Percentiles rank a stretch among this genome's conserved stretches.
These are phyloP conservation scores for Carex scoparia DNA, from an alignment of 176 grass and related monocot genomes.

Conservation along the genomic window DNA sequence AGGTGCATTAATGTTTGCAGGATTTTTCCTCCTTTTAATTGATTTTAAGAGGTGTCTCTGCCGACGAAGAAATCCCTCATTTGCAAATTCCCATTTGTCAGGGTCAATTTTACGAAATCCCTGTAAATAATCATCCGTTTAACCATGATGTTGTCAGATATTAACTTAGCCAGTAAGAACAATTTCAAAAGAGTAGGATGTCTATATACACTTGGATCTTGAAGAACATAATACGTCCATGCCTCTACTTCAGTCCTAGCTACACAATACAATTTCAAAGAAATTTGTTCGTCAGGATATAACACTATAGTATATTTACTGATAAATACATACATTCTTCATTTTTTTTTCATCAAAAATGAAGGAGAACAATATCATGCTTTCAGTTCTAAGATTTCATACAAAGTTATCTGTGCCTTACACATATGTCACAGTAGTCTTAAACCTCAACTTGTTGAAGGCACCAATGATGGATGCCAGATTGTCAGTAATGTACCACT, in stretches of 20 bases:
- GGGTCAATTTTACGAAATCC: conserved; percentile 82
- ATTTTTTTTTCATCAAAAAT: background rate
- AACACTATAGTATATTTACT: background rate
- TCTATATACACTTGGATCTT: conserved; percentile 47
- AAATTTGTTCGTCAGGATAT: conserved; percentile 1
- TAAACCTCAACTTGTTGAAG: background rate
- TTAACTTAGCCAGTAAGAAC: conserved; percentile 10
- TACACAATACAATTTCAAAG: conserved; percentile 68
- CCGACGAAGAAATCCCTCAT: conserved; percentile 58
- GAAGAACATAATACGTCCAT: conserved; percentile 69
- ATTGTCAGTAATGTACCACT: background rate
- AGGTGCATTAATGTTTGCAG: conserved; percentile 10
- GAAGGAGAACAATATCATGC: background rate
- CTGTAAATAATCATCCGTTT: conserved; percentile 35
- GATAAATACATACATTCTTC: background rate
- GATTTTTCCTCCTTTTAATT: conserved; percentile 55
- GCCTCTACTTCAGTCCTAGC: conserved; percentile 51
- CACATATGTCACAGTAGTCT: background rate
- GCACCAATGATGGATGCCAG: background rate
- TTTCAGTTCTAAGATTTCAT: background rate
- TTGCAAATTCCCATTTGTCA: conserved; percentile 86
- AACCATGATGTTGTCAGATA: conserved; percentile 10
- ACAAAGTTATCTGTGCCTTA: background rate
- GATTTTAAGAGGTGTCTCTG: conserved; percentile 56
- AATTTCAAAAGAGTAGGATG: conserved; percentile 39